Base-by-base conservation (phyloP, 257 asterid genomes). In the Gardenia jasminoides region DNA sequence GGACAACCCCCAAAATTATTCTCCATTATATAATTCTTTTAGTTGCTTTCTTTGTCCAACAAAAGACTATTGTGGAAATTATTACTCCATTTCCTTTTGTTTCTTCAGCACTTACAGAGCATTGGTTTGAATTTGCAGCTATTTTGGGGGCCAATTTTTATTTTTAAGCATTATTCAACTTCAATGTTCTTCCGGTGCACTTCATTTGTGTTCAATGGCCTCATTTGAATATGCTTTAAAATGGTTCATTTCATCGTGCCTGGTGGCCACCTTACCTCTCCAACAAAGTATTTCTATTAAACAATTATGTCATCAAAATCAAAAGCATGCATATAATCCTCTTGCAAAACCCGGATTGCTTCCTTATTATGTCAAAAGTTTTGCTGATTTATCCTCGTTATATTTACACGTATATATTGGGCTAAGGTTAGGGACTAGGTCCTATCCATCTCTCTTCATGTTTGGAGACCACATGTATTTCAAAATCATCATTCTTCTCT, bases 1-100 rank as follows among this genome's bases (percentile, higher is more conserved):
- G 66, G 75, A n/a, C 72, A 67, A 17, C 39, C 58, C 70, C 19
- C 9, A 10, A 39, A 76, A 54, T 75, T 10, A 52, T 24, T 13
- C 19, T 69, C 47, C 74, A 33, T 61, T 72, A 77, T 17, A 75
- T 46, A 58, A 62, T 52, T 50, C 20, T 71, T 77, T 24, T 44
- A 59, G 75, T 80, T 81, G 74, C 74, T 78, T 62, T 54, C 24
- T 70, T 70, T 76, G 71, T 81, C 85, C 24, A 79, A 65, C 83
- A 82, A 70, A 67, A 39, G 61, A 77, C 81, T 72, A 79, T 76
- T 71, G 12, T 70, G 52, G 65, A 76, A 79, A 75, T 84, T 76
- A 81, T 72, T 70, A 58, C 76, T 68, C 80, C 79, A 75, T 76
- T 79, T 78, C 16, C 70, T 70, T 78, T 69, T 70, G 70, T 73